Percentiles rank a stretch among this genome's conserved stretches.
Evolutionary conservation across 1,284 basidiomycete genomes (phyloP).

Genomic region (Entoloma clypeatum): DNA sequence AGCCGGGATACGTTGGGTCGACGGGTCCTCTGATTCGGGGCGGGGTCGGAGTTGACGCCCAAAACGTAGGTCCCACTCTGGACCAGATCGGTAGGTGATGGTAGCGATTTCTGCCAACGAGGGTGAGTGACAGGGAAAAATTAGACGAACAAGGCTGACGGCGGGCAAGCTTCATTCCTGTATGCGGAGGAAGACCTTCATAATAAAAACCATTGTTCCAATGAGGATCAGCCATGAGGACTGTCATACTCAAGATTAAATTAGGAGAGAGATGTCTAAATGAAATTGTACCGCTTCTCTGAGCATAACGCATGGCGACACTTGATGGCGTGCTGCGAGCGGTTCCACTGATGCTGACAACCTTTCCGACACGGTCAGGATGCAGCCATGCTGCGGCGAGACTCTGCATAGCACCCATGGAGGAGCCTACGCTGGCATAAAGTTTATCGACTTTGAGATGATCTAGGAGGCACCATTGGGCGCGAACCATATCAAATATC

Average conservation of each 20-base stretch:
- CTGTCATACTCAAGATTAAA: slow-evolving; percentile 37
- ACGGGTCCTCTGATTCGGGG: slow-evolving; percentile 30
- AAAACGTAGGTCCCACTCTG: slow-evolving; percentile 98
- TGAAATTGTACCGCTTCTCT: slow-evolving; percentile 89
- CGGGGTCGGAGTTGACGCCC: slow-evolving; percentile 67
- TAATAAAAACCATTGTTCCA: slow-evolving; percentile 99
- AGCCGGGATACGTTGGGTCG: slow-evolving; percentile 55
- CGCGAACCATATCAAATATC: slow-evolving; percentile 95
- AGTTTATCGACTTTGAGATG: slow-evolving; percentile 81
- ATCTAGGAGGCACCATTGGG: slow-evolving; percentile 87
- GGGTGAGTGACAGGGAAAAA: slow-evolving; percentile 3
- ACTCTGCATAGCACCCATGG: slow-evolving; percentile 99
- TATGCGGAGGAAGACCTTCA: slow-evolving; percentile 89
- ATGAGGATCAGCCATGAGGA: slow-evolving; percentile 98
- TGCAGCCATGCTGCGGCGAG: slow-evolving; percentile 94
- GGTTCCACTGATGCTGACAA: slow-evolving; percentile 93
- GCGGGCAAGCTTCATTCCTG: slow-evolving; percentile 97
- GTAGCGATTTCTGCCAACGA: slow-evolving; percentile 85
- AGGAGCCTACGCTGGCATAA: slow-evolving; percentile 90
- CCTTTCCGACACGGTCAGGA: slow-evolving; percentile 82
- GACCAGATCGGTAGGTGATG: slow-evolving; percentile 97
- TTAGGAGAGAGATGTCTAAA: slow-evolving; percentile 26
- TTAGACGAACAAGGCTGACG: slow-evolving; percentile 52
- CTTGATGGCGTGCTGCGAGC: slow-evolving; percentile 89
- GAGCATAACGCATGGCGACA: slow-evolving; percentile 94